These are phyloP conservation scores for Protea cynaroides DNA, from an alignment of 164 flowering plant species.

Conservation along the genomic window DNA sequence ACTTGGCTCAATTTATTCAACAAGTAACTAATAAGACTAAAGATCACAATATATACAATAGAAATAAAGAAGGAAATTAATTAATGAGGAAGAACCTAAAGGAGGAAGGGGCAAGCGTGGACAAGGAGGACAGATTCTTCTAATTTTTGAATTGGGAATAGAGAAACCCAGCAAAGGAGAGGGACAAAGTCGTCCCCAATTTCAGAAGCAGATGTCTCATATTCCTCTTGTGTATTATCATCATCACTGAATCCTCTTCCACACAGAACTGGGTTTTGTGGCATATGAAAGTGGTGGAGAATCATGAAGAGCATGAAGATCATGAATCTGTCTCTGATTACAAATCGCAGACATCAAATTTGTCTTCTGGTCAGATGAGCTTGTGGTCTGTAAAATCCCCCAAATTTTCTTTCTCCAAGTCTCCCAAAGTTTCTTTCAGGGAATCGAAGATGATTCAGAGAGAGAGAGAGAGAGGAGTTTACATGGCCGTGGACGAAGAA, in stretches of 20 bases:
- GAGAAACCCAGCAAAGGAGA: conserved; percentile 66
- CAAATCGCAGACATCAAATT: neutral
- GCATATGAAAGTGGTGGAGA: conserved; percentile 27
- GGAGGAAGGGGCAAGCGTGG: conserved; percentile 24
- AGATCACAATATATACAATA: neutral
- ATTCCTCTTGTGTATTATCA: conserved; percentile 30
- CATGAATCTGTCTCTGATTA: neutral
- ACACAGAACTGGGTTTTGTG: conserved; percentile 36
- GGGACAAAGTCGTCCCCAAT: conserved; percentile 67
- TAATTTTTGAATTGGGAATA: conserved; percentile 34
- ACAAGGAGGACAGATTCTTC: conserved; percentile 12
- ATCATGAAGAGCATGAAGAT: no score
- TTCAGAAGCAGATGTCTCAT: conserved; percentile 43
- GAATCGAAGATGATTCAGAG: no score
- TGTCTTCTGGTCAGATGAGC: neutral
- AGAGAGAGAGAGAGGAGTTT: no score
- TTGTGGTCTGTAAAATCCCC: neutral
- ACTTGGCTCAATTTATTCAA: conserved; percentile 16
- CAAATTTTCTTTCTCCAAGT: no score
- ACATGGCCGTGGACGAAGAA: no score
- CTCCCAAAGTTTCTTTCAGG: no score
- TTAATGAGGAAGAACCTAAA: conserved; percentile 26
- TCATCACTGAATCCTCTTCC: conserved; percentile 21
- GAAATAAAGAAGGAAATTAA: neutral
- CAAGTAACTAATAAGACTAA: conserved; percentile 12